These are phyloP conservation scores for Fraxinus platypoda DNA, from an alignment of 305 asterid species.

Conservation along the genomic window DNA sequence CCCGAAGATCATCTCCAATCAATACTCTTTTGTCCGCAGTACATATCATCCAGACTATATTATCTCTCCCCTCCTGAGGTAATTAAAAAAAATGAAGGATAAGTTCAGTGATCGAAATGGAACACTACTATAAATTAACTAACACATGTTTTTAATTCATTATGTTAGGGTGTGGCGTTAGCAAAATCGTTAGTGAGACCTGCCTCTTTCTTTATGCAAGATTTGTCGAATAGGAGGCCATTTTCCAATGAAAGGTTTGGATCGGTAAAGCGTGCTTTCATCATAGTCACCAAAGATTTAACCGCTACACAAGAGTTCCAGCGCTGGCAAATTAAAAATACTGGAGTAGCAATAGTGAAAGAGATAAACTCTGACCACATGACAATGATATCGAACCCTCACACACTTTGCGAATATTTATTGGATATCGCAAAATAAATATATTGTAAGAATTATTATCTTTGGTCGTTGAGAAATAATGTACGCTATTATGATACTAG, in stretches of 20 bases:
- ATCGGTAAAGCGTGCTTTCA: conserved; percentile 41
- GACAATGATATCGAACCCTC: no score
- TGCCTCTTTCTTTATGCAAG: conserved; percentile 34
- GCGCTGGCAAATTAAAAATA: neutral
- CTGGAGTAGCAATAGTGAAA: no score
- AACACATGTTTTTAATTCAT: neutral
- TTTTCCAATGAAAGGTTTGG: conserved; percentile 18
- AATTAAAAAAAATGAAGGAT: no score
- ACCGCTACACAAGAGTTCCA: conserved; percentile 37
- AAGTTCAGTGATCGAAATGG: conserved; percentile 33
- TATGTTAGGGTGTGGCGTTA: conserved; percentile 44
- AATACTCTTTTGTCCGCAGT: conserved; percentile 38
- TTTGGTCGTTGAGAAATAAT: no score
- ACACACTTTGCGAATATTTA: no score
- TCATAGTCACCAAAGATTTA: conserved; percentile 36
- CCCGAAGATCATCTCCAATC: conserved; percentile 26
- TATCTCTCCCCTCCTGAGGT: conserved; percentile 1
- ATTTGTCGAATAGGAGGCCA: conserved; percentile 11
- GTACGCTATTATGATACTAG: no score
- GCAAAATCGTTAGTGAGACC: conserved; percentile 46
- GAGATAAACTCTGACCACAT: no score
- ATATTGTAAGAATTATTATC: no score
- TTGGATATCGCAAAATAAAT: no score
- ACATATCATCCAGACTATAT: conserved; percentile 36
- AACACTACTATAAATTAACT: neutral